phyloP scores from a whole-genome alignment of 1,284 basidiomycete species.

The Phellinidium pouzarii region DNA sequence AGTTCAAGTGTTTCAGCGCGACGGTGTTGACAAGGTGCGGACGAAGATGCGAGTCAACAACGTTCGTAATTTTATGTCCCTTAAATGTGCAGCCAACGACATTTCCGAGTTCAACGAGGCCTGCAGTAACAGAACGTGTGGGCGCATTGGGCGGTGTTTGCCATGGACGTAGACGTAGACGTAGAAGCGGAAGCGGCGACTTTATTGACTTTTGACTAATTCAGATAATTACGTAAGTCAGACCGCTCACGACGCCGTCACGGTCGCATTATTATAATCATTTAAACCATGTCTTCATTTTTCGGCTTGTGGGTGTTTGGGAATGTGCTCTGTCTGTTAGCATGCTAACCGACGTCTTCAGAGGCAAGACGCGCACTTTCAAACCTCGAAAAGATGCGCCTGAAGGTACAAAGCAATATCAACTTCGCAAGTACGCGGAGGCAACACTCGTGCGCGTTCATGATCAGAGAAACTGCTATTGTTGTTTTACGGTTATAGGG shows the following conservation, averaged over 20 bases:
- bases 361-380: constrained; percentile 91
- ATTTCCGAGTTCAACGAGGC: too few species aligned
- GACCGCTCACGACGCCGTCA: not conserved
- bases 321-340: not conserved
- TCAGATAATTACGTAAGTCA: too few species aligned
- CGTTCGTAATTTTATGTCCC: too few species aligned
- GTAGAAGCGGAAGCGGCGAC: too few species aligned
- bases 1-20: too few species aligned
- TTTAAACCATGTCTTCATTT: constrained; percentile 66
- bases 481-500: constrained; percentile 13
- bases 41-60: too few species aligned
- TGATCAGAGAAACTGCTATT: constrained; percentile 8
- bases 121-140: too few species aligned
- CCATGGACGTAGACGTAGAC: too few species aligned
- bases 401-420: constrained; percentile 95
- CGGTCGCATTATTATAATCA: not conserved
- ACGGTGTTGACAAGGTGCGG: too few species aligned
- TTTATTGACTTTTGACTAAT: too few species aligned
- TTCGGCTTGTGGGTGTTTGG: constrained; percentile 64
- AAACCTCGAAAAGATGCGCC: constrained; percentile 93
- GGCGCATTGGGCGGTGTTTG: too few species aligned
- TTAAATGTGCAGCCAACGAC: too few species aligned
- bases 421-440: constrained; percentile 94
- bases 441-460: constrained; percentile 75
- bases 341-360: constrained; percentile 25